Base-by-base conservation (phyloP, 805 yeast species). In the Henningerozyma blattae region DNA sequence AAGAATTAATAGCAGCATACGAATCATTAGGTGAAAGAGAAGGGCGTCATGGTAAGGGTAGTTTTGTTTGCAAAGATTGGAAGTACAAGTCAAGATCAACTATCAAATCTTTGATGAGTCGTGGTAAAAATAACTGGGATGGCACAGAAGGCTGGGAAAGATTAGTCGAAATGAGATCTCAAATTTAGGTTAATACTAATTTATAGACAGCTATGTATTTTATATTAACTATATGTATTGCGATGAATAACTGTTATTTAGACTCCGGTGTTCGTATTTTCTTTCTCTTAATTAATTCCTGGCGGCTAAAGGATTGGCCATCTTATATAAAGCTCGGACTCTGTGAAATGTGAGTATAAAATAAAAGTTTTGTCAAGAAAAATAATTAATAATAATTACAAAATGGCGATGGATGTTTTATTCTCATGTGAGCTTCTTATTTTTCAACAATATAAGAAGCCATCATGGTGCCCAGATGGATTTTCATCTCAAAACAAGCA, bases 1-100 rank as follows among this genome's bases (percentile, higher is more conserved):
- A 62, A 22, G 94, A 86, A 40, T 64, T 89, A 36, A 76, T 81
- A 2, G 81, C 91, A 27, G 89, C 95, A 1, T 89, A 86, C 53
- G 86, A 78, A 49, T 77, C 82, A 3, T 66, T 83, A 22, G 97
- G 97, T n/a, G 91, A 80, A 37, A 56, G 73, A 44, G 80, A 82
- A 9, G 93, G 93, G 6, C 77, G 73, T 46, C 70, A 77, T 48
- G 80, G 79, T 17, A 86, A 84, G 2, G 93, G 78, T 15, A 84
- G 81, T 52, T 44, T 78, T n/a, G 93, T 87, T 8, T 86, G 95
- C 54, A 75, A 77, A 49, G 94, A 86, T 51, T 87, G 96, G 96
- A 80, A 74, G 50, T 82, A 78, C 59, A 85, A 85, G 53, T 77
- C 94, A 2, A 68, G 77, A 41, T 68, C 81, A 13, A 64, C 82